phyloP scores from a whole-genome alignment of 2,329 filamentous ascomycete genomes.

The Ophiostoma pallidulum region DNA sequence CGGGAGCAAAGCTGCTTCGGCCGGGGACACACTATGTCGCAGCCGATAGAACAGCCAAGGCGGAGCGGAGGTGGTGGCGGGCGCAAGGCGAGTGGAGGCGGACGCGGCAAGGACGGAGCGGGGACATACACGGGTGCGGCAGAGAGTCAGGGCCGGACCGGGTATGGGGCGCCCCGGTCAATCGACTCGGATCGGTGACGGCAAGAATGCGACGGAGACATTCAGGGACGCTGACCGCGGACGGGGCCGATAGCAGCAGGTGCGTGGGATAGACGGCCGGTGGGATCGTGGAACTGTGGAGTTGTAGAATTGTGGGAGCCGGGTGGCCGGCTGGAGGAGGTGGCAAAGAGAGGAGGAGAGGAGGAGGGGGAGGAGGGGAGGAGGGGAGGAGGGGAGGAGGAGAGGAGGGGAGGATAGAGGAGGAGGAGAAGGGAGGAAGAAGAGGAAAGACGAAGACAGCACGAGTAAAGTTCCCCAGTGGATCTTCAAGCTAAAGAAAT shows the following conservation, averaged over 20 bases:
- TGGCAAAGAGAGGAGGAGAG: not conserved
- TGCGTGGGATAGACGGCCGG: no score
- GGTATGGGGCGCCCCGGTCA: constrained; percentile 20
- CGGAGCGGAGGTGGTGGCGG: no score
- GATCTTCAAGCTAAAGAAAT: not conserved
- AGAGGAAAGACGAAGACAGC: no score
- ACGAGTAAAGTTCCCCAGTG: no score
- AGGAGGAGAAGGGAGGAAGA: not conserved
- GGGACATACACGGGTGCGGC: not conserved
- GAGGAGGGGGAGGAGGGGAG: not conserved
- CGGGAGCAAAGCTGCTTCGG: no score
- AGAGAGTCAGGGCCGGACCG: constrained; percentile 1
- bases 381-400: no score
- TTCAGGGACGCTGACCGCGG: constrained; percentile 13
- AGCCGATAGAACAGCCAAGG: not conserved
- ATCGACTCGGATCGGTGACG: constrained; percentile 17
- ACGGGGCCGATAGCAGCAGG: no score
- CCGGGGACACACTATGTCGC: not conserved
- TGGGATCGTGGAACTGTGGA: not conserved
- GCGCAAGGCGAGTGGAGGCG: not conserved
- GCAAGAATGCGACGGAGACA: constrained; percentile 17
- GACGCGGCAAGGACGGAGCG: not conserved
- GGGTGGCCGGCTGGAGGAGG: not conserved
- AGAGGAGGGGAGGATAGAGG: no score
- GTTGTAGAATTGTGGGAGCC: no score